Base-by-base conservation (phyloP, 306 rosid species). In the Senna tora region DNA sequence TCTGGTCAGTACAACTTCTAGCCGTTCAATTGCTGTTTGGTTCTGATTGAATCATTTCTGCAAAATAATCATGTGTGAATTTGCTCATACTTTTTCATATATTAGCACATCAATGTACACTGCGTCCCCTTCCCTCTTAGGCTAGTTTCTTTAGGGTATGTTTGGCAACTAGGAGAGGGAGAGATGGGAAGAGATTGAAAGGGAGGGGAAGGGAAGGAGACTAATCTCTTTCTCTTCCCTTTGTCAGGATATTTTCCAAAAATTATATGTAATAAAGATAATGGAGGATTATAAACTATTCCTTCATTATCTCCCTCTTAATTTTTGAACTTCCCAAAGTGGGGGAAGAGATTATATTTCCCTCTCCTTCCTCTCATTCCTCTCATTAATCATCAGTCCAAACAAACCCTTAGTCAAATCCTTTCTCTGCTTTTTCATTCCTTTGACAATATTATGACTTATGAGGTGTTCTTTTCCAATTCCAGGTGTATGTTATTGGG, bases 401-500 rank as follows among this genome's bases (percentile, higher is more conserved):
- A n/a, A n/a, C n/a, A n/a, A n/a, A n/a, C n/a, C n/a, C n/a, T 22
- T 20, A 16, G 20, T 54, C 7, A 72, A 25, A 49, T 77, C 2
- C 2, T 22, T 47, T 14, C 5, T 33, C 5, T 59, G 25, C 5
- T n/a, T 33, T 59, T 28, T 15, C 34, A 46, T 19, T 13, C 74
- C 65, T 38, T 53, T 55, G 36, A 52, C 30, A 21, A 36, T 64
- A 15, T 64, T 25, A 25, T 25, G 2, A 25, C 30, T 67, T 36
- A 3, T n/a, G 32, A 64, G 47, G 53, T 57, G 69, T 45, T 63
- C 0, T 65, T 67, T 59, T 70, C 13, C 45, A 60, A 72, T 79
- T 55, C 76, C 92, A 95, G 99, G 99, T 95, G 99, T 73, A 95
- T 95, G 99, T 82, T 95, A 60, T 78, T 95, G 80, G 99, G 99